phyloP scores from a whole-genome alignment of 2,329 filamentous ascomycete species.

The Clonostachys sp. region DNA sequence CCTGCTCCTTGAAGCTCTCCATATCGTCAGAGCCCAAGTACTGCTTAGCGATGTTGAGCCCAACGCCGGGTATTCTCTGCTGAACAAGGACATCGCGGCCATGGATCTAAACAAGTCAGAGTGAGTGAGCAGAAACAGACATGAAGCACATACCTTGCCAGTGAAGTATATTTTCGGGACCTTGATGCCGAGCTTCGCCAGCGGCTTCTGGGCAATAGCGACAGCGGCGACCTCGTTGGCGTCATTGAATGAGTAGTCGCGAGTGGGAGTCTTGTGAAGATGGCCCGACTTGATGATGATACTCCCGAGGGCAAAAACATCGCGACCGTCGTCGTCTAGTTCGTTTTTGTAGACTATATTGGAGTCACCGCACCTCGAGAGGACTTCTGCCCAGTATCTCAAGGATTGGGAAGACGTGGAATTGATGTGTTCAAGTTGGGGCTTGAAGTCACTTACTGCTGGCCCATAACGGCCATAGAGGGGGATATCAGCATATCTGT shows the following conservation, averaged over 20 bases:
- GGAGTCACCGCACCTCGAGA: slow-evolving; percentile 18
- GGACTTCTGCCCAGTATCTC: slow-evolving; percentile 21
- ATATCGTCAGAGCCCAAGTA: slow-evolving; percentile 25
- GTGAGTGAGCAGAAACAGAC: background rate
- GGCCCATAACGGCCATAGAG: slow-evolving; percentile 9
- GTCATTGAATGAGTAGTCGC: slow-evolving; percentile 32
- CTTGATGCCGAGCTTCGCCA: slow-evolving; percentile 15
- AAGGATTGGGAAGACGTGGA: slow-evolving; percentile 13
- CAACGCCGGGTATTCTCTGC: slow-evolving; percentile 28
- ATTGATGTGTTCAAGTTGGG: slow-evolving; percentile 11
- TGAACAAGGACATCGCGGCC: slow-evolving; percentile 26
- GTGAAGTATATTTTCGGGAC: slow-evolving; percentile 30
- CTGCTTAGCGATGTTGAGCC: slow-evolving; percentile 24
- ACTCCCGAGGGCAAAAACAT: slow-evolving; percentile 33
- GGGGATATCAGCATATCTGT: slow-evolving; percentile 8
- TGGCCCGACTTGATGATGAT: slow-evolving; percentile 33
- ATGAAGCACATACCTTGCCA: slow-evolving; percentile 19
- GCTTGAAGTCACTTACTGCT: slow-evolving; percentile 5
- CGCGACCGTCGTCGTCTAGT: slow-evolving; percentile 21
- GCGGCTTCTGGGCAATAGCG: slow-evolving; percentile 15
- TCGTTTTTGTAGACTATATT: slow-evolving; percentile 19
- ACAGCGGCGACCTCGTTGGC: slow-evolving; percentile 29
- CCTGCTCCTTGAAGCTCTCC: slow-evolving; percentile 23
- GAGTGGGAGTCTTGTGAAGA: slow-evolving; percentile 6
- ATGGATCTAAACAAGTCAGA: slow-evolving; percentile 17